phyloP scores from a whole-genome alignment of 164 flowering plant genomes.

The Berberis vulgaris region DNA sequence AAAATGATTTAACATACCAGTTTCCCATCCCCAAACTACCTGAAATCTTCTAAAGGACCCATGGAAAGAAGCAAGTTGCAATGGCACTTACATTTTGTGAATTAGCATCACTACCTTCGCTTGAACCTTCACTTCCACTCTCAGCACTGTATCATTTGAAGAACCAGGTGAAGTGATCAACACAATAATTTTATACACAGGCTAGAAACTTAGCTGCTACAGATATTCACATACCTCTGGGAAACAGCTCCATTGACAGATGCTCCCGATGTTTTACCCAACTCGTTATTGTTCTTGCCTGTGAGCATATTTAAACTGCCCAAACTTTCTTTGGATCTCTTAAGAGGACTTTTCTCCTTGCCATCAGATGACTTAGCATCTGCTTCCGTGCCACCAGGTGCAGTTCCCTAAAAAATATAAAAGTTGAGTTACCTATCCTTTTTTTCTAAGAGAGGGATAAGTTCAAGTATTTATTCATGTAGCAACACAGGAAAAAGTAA shows the following conservation, averaged over 20 bases:
- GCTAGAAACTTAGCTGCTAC: slow-evolving; percentile 2
- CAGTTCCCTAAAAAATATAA: slow-evolving; percentile 35
- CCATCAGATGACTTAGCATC: slow-evolving; percentile 75
- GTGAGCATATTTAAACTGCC: slow-evolving; percentile 66
- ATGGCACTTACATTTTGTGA: slow-evolving; percentile 71
- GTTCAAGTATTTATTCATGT: too few relatives aligned
- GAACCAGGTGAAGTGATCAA: too few relatives aligned
- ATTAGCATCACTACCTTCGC: slow-evolving; percentile 94
- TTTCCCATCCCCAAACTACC: too few relatives aligned
- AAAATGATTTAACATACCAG: too few relatives aligned
- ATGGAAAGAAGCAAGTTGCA: too few relatives aligned
- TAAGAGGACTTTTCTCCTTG: slow-evolving; percentile 78
- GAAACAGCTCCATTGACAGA: slow-evolving; percentile 75
- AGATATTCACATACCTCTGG: slow-evolving; percentile 49
- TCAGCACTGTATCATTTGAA: slow-evolving; percentile 55
- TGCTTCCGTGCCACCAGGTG: slow-evolving; percentile 49
- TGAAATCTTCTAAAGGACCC: too few relatives aligned
- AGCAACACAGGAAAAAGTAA: too few relatives aligned
- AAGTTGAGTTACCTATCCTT: too few relatives aligned
- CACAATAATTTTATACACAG: too few relatives aligned
- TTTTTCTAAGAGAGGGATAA: too few relatives aligned
- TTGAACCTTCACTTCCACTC: slow-evolving; percentile 86
- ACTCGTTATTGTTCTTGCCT: slow-evolving; percentile 44
- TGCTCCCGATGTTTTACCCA: slow-evolving; percentile 42
- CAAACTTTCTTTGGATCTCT: slow-evolving; percentile 79